phyloP scores from a whole-genome alignment of 2,329 filamentous ascomycete species.

The Aureobasidium sp. region DNA sequence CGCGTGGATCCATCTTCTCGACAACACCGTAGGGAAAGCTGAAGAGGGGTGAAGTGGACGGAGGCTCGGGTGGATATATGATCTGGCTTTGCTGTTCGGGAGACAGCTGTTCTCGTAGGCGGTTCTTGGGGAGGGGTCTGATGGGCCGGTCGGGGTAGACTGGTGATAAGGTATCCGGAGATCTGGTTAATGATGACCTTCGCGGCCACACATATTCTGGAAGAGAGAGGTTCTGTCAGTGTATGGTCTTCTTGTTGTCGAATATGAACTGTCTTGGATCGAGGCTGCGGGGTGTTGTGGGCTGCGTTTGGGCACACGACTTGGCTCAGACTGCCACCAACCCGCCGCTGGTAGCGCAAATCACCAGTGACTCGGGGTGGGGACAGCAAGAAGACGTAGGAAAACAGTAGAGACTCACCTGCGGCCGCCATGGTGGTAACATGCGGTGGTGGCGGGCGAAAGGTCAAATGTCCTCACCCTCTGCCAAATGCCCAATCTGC shows the following conservation, averaged over 20 bases:
- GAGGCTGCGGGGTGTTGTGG: conserved; percentile 8
- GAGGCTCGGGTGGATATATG: conserved; percentile 70
- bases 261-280: neutral
- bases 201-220: conserved; percentile 17
- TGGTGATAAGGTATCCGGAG: conserved; percentile 64
- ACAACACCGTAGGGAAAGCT: conserved; percentile 51
- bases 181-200: conserved; percentile 18
- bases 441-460: conserved; percentile 9
- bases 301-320: conserved; percentile 1
- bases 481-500: neutral
- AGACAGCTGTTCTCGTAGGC: conserved; percentile 78
- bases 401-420: neutral
- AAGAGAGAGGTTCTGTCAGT: neutral
- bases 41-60: conserved; percentile 66
- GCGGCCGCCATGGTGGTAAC: conserved; percentile 14
- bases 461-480: conserved; percentile 10
- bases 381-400: neutral
- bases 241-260: neutral
- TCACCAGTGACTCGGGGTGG: neutral
- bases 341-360: neutral
- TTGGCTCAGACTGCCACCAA: neutral
- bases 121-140: conserved; percentile 81
- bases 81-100: conserved; percentile 78
- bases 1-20: conserved; percentile 22
- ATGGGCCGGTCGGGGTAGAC: conserved; percentile 87